Evolutionary conservation across 495 filamentous ascomycete species (phyloP).

Genomic region (Neurospora sp.): DNA sequence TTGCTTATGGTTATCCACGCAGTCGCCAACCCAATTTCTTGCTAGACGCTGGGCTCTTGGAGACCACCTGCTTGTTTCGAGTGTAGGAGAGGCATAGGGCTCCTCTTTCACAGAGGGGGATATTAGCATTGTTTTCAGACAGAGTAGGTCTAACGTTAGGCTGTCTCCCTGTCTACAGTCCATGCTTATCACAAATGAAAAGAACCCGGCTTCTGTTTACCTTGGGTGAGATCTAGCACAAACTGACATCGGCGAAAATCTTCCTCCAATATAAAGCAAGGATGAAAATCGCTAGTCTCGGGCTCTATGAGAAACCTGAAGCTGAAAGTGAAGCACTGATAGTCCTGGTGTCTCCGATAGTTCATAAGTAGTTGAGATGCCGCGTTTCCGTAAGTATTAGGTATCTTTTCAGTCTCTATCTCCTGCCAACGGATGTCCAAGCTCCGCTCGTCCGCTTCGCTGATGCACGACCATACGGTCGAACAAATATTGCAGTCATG

Average conservation of each 20-base stretch:
- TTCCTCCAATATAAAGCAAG: rapidly evolving
- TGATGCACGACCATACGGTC: rapidly evolving
- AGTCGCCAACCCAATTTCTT: neutral
- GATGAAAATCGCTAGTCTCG: neutral
- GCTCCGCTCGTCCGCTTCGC: rapidly evolving
- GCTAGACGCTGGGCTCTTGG: neutral
- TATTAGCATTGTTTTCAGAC: neutral
- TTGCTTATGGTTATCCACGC: neutral
- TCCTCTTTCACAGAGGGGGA: neutral
- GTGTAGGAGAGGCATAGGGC: neutral
- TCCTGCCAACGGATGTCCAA: neutral
- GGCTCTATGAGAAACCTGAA: neutral
- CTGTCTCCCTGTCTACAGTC: neutral
- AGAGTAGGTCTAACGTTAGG: neutral
- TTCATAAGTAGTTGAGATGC: neutral
- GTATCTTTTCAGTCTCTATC: neutral
- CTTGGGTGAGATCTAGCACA: neutral
- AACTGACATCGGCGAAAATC: rapidly evolving
- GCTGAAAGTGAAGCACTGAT: neutral
- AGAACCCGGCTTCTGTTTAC: neutral
- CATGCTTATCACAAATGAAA: neutral
- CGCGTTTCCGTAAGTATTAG: neutral
- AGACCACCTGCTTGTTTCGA: neutral
- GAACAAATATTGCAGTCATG: neutral
- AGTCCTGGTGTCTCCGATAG: neutral